Base-by-base conservation (phyloP, 2,329 filamentous ascomycete genomes). In the Cryphonectria nitschkei region DNA sequence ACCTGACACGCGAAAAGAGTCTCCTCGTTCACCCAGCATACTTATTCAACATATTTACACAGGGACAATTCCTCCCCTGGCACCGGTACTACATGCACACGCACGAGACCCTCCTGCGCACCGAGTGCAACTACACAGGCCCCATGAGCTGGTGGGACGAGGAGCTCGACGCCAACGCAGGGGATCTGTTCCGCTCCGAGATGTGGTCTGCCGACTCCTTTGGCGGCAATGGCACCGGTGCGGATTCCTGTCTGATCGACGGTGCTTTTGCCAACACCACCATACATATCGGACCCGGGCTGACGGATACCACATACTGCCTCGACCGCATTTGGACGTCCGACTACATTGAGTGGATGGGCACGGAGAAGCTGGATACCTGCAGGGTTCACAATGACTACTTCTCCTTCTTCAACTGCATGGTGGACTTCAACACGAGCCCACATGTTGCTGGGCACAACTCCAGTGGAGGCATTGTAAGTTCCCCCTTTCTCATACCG, bases 111-210 rank as follows among this genome's bases (percentile, higher is more conserved):
- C 75, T 80, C 3, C 70, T 81, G 22, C 75, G 76, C 41, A 68
- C 75, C 11, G 78, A 81, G 68, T 82, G 80, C 73, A 70, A 65
- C 43, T 77, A 75, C 73, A 74, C 37, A 2, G 74, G 75, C 22
- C 73, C 70, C n/a, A 73, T 78, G 73, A 70, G 75, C 11, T 81
- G 81, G 74, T 82, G 80, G 80, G 78, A 82, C 71, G 79, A 79
- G 74, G 75, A 76, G 8, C 64, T 74, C 2, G 80, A 82, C 54
- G 74, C 78, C 43, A 78, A 76, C 52, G 67, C 75, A 13, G 68
- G 63, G 0, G 34, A 52, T 5, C 73, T 79, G n/a, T 69, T 64
- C 6, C 50, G 56, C 19, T 80, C 79, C 14, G 74, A 75, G 2
- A 71, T 81, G 2, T 79, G 80, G 58, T 77, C 77, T 32, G 64